phyloP scores from a whole-genome alignment of 1,284 basidiomycete species.

The Entoloma clypeatum region DNA sequence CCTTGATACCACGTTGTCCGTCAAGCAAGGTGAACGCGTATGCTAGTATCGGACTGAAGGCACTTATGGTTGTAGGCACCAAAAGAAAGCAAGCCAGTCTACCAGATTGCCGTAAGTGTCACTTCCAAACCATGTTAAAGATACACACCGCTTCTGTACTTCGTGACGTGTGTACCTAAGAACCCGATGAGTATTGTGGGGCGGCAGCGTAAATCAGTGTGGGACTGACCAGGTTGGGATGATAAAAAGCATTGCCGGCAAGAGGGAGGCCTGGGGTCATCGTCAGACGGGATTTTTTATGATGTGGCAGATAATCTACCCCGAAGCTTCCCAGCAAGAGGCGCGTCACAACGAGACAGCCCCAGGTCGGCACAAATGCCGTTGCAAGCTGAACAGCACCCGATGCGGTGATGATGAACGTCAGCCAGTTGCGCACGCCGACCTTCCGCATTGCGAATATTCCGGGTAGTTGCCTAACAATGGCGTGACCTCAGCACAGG shows the following conservation, averaged over 20 bases:
- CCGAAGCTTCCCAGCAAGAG: constrained; percentile 40
- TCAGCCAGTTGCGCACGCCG: constrained; percentile 36
- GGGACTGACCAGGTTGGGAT: constrained; percentile 37
- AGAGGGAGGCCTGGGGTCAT: constrained; percentile 19
- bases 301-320: constrained; percentile 22
- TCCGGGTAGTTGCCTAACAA: constrained; percentile 37
- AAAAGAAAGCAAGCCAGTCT: too few species aligned
- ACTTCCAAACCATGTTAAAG: constrained; percentile 40
- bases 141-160: constrained; percentile 38
- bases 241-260: constrained; percentile 41
- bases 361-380: constrained; percentile 41
- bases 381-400: constrained; percentile 39
- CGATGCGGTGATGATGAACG: constrained; percentile 39
- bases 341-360: constrained; percentile 33
- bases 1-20: constrained; percentile 30
- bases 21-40: constrained; percentile 33
- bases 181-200: background rate
- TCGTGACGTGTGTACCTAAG: constrained; percentile 40
- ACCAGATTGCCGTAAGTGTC: too few species aligned
- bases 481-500: background rate
- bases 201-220: background rate
- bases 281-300: background rate
- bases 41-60: constrained; percentile 17
- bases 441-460: constrained; percentile 36
- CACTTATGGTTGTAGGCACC: background rate